Evolutionary conservation across 139 green algal species (phyloP), one percentile per base, ranked within the genome.

Genomic region (Penium margaritaceum): DNA sequence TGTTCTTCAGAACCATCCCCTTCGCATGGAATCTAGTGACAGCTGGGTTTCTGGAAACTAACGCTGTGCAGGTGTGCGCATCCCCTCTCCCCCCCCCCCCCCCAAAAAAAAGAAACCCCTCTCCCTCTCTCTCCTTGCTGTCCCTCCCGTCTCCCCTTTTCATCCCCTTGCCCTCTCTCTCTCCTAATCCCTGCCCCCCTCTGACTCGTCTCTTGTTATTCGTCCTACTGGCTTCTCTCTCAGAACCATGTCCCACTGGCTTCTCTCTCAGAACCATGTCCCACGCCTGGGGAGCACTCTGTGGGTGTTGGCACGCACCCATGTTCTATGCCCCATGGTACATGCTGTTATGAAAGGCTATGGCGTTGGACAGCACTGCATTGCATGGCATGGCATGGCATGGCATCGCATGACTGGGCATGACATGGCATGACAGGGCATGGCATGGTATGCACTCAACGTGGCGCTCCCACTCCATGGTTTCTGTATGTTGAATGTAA

Each of bases 11-110:
- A 30, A 82, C 72, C 9, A 74, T 81, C 7, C 74, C 74, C 7
- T 82, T 43, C 30, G 72, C 30, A 27, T 81, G 74, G 74, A 82
- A 81, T 5, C 3, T 81, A 29, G 27, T 81, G 17, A 71, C 74
- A 21, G 77, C 69, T 2, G 70, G 74, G 2, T 78, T 76, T 35
- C 5, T 83, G 3, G 74, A 81, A 33, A 75, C 35, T 15, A 35
- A 21, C 19, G 6, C 58, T 36, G 24, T 77, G 4, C 24, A 24
- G 34, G 70, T 77, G 29, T 32, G 70, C 64, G 54, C 9, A 36
- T 60, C 5, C 35, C 15, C n/a, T 19, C 43, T 38, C n/a, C 34
- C 6, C 60, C 5, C 6, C 9, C 53, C 14, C 9, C 12, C 17
- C 19, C 54, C 14, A 7, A 30, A 5, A 53, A 33, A 7, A 14